These are phyloP conservation scores for cucumber (Cucumis sativus) DNA, from an alignment of 306 rosid genomes.

Conservation along the genomic window Cucumber_9930_V3 NC_026659.2:31138001-31138500, in stretches of 20 bases:
- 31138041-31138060: not conserved
- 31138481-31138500: not conserved
- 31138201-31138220: conserved; percentile 62
- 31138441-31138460: not conserved
- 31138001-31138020: conserved; percentile 66
- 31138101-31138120: conserved; percentile 90
- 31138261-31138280: not conserved
- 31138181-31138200: conserved; percentile 65
- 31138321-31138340: conserved; percentile 84
- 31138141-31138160: conserved; percentile 91
- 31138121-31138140: conserved; percentile 71
- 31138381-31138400: not conserved
- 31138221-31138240: conserved; percentile 54
- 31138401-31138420: not conserved
- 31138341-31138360: conserved; percentile 95
- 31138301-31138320: conserved; percentile 83
- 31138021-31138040: not conserved
- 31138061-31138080: not conserved
- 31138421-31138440: not conserved
- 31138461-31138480: not conserved
- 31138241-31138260: not conserved
- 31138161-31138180: conserved; percentile 89
- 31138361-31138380: conserved; percentile 52
- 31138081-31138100: not conserved
- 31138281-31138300: not conserved